These are phyloP conservation scores for Trichophyton rubrum DNA, from an alignment of 2,329 filamentous ascomycete species.

Conservation along the genomic window DNA sequence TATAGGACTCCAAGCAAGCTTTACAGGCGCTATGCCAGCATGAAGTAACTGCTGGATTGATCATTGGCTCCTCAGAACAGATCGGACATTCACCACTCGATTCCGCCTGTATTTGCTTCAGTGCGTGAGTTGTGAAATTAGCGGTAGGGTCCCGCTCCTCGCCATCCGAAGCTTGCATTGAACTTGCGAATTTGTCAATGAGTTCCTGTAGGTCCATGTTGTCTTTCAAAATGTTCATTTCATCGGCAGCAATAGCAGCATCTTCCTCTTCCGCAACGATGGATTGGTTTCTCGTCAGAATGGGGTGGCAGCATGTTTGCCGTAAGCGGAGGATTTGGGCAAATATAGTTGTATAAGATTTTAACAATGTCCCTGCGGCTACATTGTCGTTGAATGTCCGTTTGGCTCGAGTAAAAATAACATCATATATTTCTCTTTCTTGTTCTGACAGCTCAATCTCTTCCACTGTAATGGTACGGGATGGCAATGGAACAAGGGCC, in stretches of 20 bases:
- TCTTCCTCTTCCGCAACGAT: slow-evolving; percentile 81
- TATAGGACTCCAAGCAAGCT: slow-evolving; percentile 78
- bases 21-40: slow-evolving; percentile 98
- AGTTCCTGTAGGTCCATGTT: slow-evolving; percentile 90
- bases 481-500: slow-evolving; percentile 67
- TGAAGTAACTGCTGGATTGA: slow-evolving; percentile 82
- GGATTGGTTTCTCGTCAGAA: slow-evolving; percentile 73
- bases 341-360: slow-evolving; percentile 93
- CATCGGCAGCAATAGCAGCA: slow-evolving; percentile 63
- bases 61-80: slow-evolving; percentile 91
- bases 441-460: slow-evolving; percentile 71
- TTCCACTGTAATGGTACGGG: slow-evolving; percentile 71
- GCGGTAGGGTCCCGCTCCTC: slow-evolving; percentile 48
- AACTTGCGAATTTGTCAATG: slow-evolving; percentile 68
- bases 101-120: slow-evolving; percentile 85
- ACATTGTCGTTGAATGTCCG: slow-evolving; percentile 74
- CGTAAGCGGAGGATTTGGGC: slow-evolving; percentile 87
- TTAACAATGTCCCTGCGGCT: slow-evolving; percentile 83
- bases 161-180: slow-evolving; percentile 45
- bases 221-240: slow-evolving; percentile 69
- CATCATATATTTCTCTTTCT: slow-evolving; percentile 84
- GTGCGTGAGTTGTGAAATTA: slow-evolving; percentile 70
- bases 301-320: slow-evolving; percentile 87
- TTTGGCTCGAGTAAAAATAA: slow-evolving; percentile 74
- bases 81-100: slow-evolving; percentile 83